Conservation (phyloP, 2,329 filamentous ascomycete genomes). For the Neopestalotiopsis sp. region DNA sequence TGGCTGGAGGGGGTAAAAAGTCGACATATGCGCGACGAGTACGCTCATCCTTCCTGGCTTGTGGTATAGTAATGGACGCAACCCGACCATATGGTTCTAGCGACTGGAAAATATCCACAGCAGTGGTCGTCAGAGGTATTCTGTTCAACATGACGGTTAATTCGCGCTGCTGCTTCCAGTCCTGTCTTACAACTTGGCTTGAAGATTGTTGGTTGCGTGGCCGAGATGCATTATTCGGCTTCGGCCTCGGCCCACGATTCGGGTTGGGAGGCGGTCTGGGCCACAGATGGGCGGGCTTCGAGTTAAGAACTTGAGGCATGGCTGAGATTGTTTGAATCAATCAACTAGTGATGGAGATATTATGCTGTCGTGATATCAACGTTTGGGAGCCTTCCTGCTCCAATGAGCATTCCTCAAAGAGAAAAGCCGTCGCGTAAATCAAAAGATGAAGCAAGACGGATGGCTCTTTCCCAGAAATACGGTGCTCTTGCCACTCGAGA, state of each 20-base stretch:
- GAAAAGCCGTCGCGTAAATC: too few species aligned
- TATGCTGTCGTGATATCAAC: too few species aligned
- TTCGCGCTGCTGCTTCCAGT: slow-evolving; percentile 42
- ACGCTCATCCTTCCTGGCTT: slow-evolving; percentile 43
- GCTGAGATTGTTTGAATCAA: too few species aligned
- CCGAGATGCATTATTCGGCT: background rate
- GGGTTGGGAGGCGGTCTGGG: background rate
- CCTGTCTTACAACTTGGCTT: slow-evolving; percentile 5
- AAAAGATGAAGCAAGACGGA: too few species aligned
- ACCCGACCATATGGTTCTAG: slow-evolving; percentile 60
- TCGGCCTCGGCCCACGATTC: background rate
- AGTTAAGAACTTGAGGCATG: background rate
- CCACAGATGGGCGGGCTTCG: background rate
- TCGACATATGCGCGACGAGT: slow-evolving; percentile 51
- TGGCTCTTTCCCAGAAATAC: too few species aligned
- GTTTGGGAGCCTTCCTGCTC: too few species aligned
- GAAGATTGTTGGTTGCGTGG: slow-evolving; percentile 18
- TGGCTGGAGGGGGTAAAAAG: slow-evolving; percentile 62
- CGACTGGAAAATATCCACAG: slow-evolving; percentile 53
- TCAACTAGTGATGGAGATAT: too few species aligned
- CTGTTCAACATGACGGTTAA: slow-evolving; percentile 37
- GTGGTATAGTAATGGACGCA: slow-evolving; percentile 60
- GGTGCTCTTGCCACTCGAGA: too few species aligned
- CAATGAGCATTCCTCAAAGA: too few species aligned
- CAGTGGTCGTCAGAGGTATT: slow-evolving; percentile 42